Conservation (phyloP, 345 rosid genomes). For the Eucalyptus grandis region DNA sequence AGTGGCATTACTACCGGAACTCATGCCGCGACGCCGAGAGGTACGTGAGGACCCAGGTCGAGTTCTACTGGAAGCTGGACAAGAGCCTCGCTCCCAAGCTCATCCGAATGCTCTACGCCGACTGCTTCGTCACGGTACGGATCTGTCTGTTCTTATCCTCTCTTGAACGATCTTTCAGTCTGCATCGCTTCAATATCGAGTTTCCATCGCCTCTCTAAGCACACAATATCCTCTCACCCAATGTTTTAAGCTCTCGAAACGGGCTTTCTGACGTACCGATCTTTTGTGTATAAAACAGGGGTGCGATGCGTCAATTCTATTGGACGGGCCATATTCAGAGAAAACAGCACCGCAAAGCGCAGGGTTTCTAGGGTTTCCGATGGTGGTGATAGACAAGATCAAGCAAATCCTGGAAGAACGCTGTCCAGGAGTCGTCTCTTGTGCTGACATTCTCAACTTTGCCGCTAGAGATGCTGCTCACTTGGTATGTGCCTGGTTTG, state of each 20-base stretch:
- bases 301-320: conserved; percentile 62
- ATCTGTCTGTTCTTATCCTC: not conserved
- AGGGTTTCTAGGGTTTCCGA: conserved; percentile 47
- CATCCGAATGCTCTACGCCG: conserved; percentile 57
- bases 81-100: conserved; percentile 49
- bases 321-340: conserved; percentile 59
- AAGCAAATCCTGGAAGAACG: conserved; percentile 45
- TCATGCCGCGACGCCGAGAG: conserved; percentile 42
- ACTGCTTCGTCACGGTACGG: conserved; percentile 54
- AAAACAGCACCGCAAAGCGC: conserved; percentile 42
- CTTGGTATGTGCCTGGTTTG: conserved; percentile 20
- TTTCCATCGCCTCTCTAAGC: not conserved
- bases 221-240: not conserved
- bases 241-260: not conserved
- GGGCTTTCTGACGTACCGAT: not conserved
- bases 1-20: conserved; percentile 51
- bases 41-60: conserved; percentile 35
- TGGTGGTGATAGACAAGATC: conserved; percentile 45
- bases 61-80: conserved; percentile 15
- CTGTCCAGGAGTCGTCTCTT: conserved; percentile 74
- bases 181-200: not conserved
- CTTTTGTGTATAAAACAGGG: conserved; percentile 23
- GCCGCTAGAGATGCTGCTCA: conserved; percentile 73
- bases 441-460: conserved; percentile 77
- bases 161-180: not conserved